Base-by-base conservation (phyloP, 371 early-diverging fungal genomes). In the Mortierella sp. region DNA sequence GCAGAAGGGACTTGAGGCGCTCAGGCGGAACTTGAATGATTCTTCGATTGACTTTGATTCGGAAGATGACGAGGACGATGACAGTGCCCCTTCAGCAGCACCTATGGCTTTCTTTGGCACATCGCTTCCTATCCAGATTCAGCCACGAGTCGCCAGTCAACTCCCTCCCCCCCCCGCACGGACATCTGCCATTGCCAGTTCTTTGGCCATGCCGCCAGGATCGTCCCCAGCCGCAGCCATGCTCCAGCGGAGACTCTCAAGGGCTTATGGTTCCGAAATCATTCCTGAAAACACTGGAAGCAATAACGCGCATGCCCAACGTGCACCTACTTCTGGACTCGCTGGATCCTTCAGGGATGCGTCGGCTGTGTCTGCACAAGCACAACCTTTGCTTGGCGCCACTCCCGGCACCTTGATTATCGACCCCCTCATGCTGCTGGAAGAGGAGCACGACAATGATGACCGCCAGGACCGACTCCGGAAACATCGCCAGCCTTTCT, bases 381-480 rank as follows among this genome's bases (percentile, higher is more conserved):
- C 42, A 47, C 74, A 58, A n/a, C 50, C 79, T 3, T 48, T 55
- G 52, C 47, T 72, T 8, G 76, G 73, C 10, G 52, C 77, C 7
- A 57, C 63, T 21, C 70, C 82, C 5, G 80, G 80, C n/a, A 54
- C 80, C 0, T 26, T 85, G n/a, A 81, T 81, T 5, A 68, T 85
- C 21, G 85, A 85, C 42, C 85, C 85, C 4, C 78, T 85, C n/a
- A 85, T 85, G 85, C 47, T 85, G 38, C 45, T 85, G 58, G 85
- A 85, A 52, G 85, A 85, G 28, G 85, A 85, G 11, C 77, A 85
- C 42, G 85, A 85, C 24, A 72, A 77, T 11, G 85, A 85, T 16
- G 85, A 81, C 16, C 74, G 57, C 16, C 71, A 79, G 44, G 84
- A 80, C 31, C 80, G 78, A 24, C 63, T 73, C 21, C 74, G 81